Conservation (phyloP, 208 protist genomes). For the Lotmaria passim region DNA sequence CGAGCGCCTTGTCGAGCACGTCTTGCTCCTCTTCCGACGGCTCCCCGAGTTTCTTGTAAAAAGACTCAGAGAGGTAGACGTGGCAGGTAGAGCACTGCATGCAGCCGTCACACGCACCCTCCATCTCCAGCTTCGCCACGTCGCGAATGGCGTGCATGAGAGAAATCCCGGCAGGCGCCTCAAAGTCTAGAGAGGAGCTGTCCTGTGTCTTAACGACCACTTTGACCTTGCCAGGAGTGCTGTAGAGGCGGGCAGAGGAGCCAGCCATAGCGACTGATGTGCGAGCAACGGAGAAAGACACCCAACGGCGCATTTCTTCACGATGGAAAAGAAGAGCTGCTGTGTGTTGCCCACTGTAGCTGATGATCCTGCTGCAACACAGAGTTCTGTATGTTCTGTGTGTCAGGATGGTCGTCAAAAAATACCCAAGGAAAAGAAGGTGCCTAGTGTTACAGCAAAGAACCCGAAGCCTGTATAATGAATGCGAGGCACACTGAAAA, state of each 20-base stretch:
- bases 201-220: constrained; percentile 43
- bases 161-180: constrained; percentile 59
- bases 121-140: constrained; percentile 92
- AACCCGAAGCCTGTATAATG: too few species aligned
- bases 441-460: too few species aligned
- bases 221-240: constrained; percentile 53
- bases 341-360: too few species aligned
- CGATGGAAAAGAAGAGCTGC: neutral
- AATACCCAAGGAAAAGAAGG: too few species aligned
- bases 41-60: constrained; percentile 77
- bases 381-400: too few species aligned
- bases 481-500: too few species aligned
- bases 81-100: constrained; percentile 96
- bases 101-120: constrained; percentile 94
- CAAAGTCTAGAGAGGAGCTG: constrained; percentile 40
- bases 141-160: constrained; percentile 92
- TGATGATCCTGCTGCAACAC: too few species aligned
- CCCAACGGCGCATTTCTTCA: constrained; percentile 2
- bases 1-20: constrained; percentile 74
- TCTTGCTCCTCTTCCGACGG: constrained; percentile 87
- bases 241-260: constrained; percentile 23
- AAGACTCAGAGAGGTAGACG: constrained; percentile 84
- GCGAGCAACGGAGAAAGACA: neutral
- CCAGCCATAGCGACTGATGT: neutral
- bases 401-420: too few species aligned